Evolutionary conservation across 1,284 basidiomycete genomes (phyloP).

Genomic region (Malassezia nana): DNA sequence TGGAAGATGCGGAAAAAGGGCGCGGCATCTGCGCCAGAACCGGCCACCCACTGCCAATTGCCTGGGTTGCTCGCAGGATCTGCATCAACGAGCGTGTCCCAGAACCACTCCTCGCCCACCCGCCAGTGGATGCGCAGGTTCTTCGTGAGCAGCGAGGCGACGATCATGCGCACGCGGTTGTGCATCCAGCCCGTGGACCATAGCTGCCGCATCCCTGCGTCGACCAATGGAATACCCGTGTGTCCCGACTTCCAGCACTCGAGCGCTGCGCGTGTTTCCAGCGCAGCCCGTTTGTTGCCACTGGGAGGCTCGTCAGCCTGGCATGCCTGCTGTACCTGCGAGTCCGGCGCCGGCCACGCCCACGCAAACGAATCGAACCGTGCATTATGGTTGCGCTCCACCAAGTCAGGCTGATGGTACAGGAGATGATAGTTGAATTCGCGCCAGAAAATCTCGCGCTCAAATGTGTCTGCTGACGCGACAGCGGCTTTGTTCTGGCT

Average conservation of each 20-base stretch:
- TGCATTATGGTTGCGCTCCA: slow-evolving; percentile 3
- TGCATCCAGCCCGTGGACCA: slow-evolving; percentile 16
- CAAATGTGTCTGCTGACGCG: slow-evolving; percentile 4
- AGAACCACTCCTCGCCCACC: slow-evolving; percentile 13
- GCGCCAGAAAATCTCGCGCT: slow-evolving; percentile 11
- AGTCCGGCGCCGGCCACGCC: neutral
- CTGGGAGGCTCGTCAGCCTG: neutral
- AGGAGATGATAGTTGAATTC: slow-evolving; percentile 15
- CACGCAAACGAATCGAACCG: slow-evolving; percentile 1
- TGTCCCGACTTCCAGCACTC: slow-evolving; percentile 14
- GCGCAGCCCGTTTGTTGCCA: neutral
- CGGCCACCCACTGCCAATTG: slow-evolving; percentile 15
- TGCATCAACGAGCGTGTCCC: slow-evolving; percentile 13
- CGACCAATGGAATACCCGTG: slow-evolving; percentile 12
- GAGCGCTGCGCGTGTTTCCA: neutral
- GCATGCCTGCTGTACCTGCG: neutral
- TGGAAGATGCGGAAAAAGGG: slow-evolving; percentile 13
- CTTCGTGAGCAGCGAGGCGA: slow-evolving; percentile 11
- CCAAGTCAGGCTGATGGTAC: slow-evolving; percentile 10
- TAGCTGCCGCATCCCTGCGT: slow-evolving; percentile 15
- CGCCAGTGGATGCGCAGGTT: slow-evolving; percentile 7
- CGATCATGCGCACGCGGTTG: slow-evolving; percentile 15
- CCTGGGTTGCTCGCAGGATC: slow-evolving; percentile 14
- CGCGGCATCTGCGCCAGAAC: slow-evolving; percentile 12
- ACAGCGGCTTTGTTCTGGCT: neutral